Conservation (phyloP, 1,139 yeast species). For the Nakaseomyces glabratus region DNA sequence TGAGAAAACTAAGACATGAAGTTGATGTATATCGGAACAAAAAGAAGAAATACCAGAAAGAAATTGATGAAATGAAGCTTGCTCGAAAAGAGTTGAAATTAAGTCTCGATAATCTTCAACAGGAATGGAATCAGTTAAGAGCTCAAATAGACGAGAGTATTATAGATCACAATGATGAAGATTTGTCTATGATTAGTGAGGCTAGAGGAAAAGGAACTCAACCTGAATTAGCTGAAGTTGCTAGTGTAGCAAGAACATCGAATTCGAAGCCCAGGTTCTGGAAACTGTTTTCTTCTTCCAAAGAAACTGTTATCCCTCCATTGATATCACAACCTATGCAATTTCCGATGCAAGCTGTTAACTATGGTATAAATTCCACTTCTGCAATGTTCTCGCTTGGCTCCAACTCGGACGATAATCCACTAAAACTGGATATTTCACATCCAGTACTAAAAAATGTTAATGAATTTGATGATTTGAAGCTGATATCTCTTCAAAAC, state of each 20-base stretch:
- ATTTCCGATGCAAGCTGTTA: constrained; percentile 10
- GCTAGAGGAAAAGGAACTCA: constrained; percentile 14
- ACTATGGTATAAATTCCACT: constrained; percentile 26
- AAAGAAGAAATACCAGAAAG: constrained; percentile 29
- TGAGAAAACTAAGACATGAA: constrained; percentile 29
- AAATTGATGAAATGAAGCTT: constrained; percentile 27
- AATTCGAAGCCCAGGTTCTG: constrained; percentile 30
- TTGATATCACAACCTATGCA: constrained; percentile 15
- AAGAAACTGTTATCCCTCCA: constrained; percentile 17
- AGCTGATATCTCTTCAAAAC: constrained; percentile 21
- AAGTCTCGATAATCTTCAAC: constrained; percentile 1
- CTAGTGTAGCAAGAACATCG: constrained; percentile 24
- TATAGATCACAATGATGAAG: constrained; percentile 6
- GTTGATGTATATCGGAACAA: constrained; percentile 24
- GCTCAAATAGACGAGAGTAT: constrained; percentile 4
- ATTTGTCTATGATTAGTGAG: constrained; percentile 8
- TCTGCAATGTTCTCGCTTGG: constrained; percentile 8
- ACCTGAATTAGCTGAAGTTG: constrained; percentile 12
- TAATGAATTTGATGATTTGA: constrained; percentile 31
- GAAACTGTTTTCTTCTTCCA: constrained; percentile 27
- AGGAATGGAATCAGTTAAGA: constrained; percentile 3
- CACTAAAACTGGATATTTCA: constrained; percentile 24
- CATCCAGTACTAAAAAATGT: constrained; percentile 31
- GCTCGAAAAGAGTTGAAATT: constrained; percentile 13
- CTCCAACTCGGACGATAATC: neutral